phyloP scores from a whole-genome alignment of 495 filamentous ascomycete species.

The Pseudomonodictys pantanalensis region DNA sequence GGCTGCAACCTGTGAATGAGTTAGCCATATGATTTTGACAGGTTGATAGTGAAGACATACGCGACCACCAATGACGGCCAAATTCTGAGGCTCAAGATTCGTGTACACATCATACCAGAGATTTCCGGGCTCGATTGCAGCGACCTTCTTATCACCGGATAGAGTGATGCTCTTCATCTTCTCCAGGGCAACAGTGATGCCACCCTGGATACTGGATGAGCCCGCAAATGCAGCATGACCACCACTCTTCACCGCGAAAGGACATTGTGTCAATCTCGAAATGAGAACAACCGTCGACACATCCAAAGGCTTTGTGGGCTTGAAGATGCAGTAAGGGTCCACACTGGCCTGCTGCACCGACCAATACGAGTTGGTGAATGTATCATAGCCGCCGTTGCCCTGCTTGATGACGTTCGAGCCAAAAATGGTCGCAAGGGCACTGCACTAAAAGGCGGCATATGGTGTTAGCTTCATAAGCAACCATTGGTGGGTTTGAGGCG shows the following conservation, averaged over 20 bases:
- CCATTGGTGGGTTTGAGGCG: neutral
- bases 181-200: slow-evolving; percentile 57
- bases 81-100: slow-evolving; percentile 46
- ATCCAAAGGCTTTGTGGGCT: slow-evolving; percentile 39
- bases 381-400: slow-evolving; percentile 9
- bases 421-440: slow-evolving; percentile 26
- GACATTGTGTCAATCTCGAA: slow-evolving; percentile 29
- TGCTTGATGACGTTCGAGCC: slow-evolving; percentile 22
- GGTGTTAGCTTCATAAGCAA: neutral
- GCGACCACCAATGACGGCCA: slow-evolving; percentile 57
- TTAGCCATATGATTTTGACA: neutral
- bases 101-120: slow-evolving; percentile 56
- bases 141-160: slow-evolving; percentile 37
- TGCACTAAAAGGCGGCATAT: slow-evolving; percentile 28
- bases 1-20: slow-evolving; percentile 21
- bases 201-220: slow-evolving; percentile 48
- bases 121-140: slow-evolving; percentile 47
- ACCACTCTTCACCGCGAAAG: slow-evolving; percentile 53
- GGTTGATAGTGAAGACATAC: slow-evolving; percentile 21
- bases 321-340: slow-evolving; percentile 43
- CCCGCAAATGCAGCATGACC: slow-evolving; percentile 54
- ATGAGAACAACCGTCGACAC: slow-evolving; percentile 44
- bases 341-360: slow-evolving; percentile 45
- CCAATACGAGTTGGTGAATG: slow-evolving; percentile 46
- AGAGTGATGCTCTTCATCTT: slow-evolving; percentile 48